Base-by-base conservation (phyloP, 1,139 yeast species). In the Geotrichum citri-aurantii region DNA sequence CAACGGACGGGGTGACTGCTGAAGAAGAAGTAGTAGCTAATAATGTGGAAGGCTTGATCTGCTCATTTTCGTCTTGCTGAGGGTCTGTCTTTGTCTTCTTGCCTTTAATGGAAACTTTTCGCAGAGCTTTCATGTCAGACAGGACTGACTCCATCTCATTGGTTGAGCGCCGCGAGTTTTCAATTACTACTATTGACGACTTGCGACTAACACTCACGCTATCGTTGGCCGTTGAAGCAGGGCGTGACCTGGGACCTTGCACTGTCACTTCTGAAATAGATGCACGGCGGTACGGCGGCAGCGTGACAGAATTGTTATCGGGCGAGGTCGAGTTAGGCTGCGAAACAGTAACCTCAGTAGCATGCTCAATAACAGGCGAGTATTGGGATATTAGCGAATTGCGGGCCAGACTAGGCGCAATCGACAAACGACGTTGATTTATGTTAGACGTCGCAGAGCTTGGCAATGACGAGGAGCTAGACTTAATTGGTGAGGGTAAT, bases 121-220 rank as follows among this genome's bases (percentile, higher is more conserved):
- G 56, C 40, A 66, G 56, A 29, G 59, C 59, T 57, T 65, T 62
- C 59, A 68, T 61, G 46, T 67, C 66, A 8, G 62, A 29, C 33
- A 68, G 61, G 47, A 67, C 61, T 2, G 62, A 50, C 52, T 64
- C 64, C 59, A 67, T 57, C 26, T 66, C 63, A 50, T 63, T 58
- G 21, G 69, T 65, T 11, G 65, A 61, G 51, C 65, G 66, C 26
- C 66, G 59, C 2, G 66, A 65, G 56, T 61, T 62, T 47, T 63
- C 61, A n/a, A 66, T 59, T 12, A 56, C 51, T 19, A 51, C 17
- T 10, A 19, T 46, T 37, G 50, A 3, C 31, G 14, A n/a, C 54
- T 50, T 11, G 47, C 31, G 12, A 48, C 48, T 29, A 53, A 33
- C 11, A 46, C 40, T n/a, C 12, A 17, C 40, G 40, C 14, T 23